A percentile compares a stretch with the other conserved stretches of the same genome.
These are phyloP conservation scores for Protomyces macrosporus DNA, from an alignment of 1,139 yeast species.

Conservation along the genomic window DNA sequence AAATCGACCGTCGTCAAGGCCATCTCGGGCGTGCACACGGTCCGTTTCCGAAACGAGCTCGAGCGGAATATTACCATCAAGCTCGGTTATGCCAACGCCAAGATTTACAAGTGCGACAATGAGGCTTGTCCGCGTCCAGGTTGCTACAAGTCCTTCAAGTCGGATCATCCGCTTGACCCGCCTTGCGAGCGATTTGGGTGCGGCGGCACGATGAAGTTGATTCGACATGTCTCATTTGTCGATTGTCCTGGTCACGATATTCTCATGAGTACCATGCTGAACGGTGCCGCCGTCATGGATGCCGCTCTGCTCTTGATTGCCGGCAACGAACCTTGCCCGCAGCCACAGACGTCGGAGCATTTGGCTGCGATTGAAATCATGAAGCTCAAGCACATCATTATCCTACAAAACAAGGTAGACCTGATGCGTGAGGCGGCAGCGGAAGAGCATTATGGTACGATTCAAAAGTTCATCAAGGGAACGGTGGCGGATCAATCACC, in stretches of 20 bases:
- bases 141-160: conserved; percentile 87
- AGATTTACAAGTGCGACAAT: conserved; percentile 87
- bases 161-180: conserved; percentile 91
- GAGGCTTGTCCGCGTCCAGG: conserved; percentile 89
- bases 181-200: conserved; percentile 78
- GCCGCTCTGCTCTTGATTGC: conserved; percentile 95
- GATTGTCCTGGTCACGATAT: conserved; percentile 99
- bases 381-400: conserved; percentile 95
- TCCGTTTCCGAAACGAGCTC: conserved; percentile 62
- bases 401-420: conserved; percentile 96
- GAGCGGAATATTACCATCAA: conserved; percentile 99
- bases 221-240: conserved; percentile 96
- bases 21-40: conserved; percentile 97
- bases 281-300: conserved; percentile 99
- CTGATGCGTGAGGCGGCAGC: conserved; percentile 97
- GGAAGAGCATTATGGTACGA: conserved; percentile 88
- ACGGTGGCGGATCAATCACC: conserved; percentile 99
- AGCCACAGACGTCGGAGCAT: conserved; percentile 99
- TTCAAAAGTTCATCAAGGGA: conserved; percentile 73
- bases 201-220: conserved; percentile 73
- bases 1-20: conserved; percentile 98
- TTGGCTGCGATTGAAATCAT: conserved; percentile 98
- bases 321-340: conserved; percentile 98
- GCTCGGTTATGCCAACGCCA: conserved; percentile 97
- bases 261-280: conserved; percentile 99